These are phyloP conservation scores for Fusarium sp. DNA, from an alignment of 2,329 filamentous ascomycete genomes.

Conservation along the genomic window DNA sequence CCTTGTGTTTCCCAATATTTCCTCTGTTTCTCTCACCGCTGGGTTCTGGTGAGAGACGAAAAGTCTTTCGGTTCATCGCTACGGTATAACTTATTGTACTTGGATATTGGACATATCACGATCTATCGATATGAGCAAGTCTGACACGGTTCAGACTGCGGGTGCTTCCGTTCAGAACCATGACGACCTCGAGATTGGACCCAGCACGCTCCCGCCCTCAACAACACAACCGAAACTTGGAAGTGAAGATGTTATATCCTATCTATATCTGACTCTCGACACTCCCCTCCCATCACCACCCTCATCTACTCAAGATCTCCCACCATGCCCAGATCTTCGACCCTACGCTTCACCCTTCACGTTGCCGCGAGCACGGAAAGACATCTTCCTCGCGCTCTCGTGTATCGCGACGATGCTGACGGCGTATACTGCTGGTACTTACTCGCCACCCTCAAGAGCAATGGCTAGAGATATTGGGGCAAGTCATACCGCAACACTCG, in stretches of 20 bases:
- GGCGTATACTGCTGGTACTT: slow-evolving; percentile 84
- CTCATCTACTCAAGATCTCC: slow-evolving; percentile 54
- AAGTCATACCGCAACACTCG: slow-evolving; percentile 73
- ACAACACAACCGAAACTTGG: slow-evolving; percentile 12
- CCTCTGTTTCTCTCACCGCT: neutral
- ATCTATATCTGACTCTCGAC: slow-evolving; percentile 58
- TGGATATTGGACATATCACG: neutral
- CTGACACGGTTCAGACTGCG: slow-evolving; percentile 8
- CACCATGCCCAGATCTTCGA: slow-evolving; percentile 73
- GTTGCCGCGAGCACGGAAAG: slow-evolving; percentile 79
- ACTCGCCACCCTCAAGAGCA: slow-evolving; percentile 75
- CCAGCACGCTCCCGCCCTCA: slow-evolving; percentile 20
- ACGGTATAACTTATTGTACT: neutral
- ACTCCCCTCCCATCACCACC: slow-evolving; percentile 52
- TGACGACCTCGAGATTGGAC: slow-evolving; percentile 37
- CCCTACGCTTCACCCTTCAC: slow-evolving; percentile 77
- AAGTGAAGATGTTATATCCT: slow-evolving; percentile 50
- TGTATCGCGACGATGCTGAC: slow-evolving; percentile 82
- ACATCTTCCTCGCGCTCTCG: slow-evolving; percentile 76
- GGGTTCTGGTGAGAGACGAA: neutral
- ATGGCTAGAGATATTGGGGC: slow-evolving; percentile 76
- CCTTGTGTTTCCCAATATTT: slow-evolving; percentile 5
- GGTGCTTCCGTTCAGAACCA: slow-evolving; percentile 13
- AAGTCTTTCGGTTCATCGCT: neutral
- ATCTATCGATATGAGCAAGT: slow-evolving; percentile 27